Conservation (phyloP, 148 eudicot genomes). For the Beta vulgaris region DNA sequence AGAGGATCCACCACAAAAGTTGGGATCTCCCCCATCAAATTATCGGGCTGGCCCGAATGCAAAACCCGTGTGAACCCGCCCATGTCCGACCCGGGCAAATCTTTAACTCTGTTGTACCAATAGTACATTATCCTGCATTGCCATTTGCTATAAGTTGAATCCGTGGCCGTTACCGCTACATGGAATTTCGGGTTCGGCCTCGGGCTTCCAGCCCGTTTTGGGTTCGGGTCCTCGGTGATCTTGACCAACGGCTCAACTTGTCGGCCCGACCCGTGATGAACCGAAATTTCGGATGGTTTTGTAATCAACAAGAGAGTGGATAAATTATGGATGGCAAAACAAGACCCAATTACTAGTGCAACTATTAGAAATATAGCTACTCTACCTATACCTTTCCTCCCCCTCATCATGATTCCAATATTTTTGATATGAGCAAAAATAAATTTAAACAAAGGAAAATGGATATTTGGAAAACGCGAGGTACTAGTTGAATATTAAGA, state of each 20-base stretch:
- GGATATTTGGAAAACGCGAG: background rate
- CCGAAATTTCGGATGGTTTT: background rate
- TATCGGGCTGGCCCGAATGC: conserved; percentile 44
- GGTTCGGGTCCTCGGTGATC: background rate
- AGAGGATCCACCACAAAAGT: conserved; percentile 46
- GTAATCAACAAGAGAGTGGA: conserved; percentile 15
- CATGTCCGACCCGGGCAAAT: conserved; percentile 35
- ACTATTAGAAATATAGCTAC: conserved; percentile 22
- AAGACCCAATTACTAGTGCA: conserved; percentile 21
- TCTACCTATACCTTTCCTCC: conserved; percentile 21
- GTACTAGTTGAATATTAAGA: no score
- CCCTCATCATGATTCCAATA: background rate
- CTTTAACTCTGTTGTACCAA: conserved; percentile 41
- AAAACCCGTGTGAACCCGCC: conserved; percentile 52
- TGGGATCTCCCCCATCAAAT: conserved; percentile 48
- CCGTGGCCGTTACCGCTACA: conserved; percentile 42
- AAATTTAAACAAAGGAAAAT: background rate
- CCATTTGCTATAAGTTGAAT: conserved; percentile 41
- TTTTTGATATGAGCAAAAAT: no score
- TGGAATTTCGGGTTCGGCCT: no score
- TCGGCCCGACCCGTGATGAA: conserved; percentile 7
- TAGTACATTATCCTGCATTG: conserved; percentile 54
- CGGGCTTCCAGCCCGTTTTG: background rate
- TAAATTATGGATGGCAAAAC: conserved; percentile 31
- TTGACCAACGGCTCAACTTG: conserved; percentile 17